Conservation (phyloP, 1,284 basidiomycete genomes). For the Sporisorium exsertum region DNA sequence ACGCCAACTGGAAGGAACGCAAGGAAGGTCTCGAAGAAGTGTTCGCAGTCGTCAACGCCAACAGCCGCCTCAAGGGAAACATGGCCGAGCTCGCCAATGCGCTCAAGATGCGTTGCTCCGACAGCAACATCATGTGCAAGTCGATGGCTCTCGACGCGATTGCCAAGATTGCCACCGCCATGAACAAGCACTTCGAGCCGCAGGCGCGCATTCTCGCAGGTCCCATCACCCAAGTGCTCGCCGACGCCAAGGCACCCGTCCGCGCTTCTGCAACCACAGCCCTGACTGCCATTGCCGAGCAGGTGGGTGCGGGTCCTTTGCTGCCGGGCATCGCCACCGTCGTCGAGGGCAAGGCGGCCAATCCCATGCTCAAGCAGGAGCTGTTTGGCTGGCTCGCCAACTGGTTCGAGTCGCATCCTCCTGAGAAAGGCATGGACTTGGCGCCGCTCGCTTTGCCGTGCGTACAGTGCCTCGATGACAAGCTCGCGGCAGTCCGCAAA, state of each 20-base stretch:
- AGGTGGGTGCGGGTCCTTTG: slow-evolving; percentile 85
- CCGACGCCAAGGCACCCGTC: slow-evolving; percentile 92
- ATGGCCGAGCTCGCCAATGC: slow-evolving; percentile 89
- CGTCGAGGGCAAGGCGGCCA: slow-evolving; percentile 79
- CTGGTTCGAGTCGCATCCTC: slow-evolving; percentile 79
- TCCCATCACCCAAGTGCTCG: slow-evolving; percentile 84
- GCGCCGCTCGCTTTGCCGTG: slow-evolving; percentile 78
- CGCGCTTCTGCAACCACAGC: slow-evolving; percentile 82
- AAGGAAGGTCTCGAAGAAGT: slow-evolving; percentile 93
- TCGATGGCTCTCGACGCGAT: slow-evolving; percentile 89
- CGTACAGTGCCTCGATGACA: slow-evolving; percentile 89
- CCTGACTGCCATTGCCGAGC: slow-evolving; percentile 84
- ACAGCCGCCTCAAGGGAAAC: slow-evolving; percentile 88
- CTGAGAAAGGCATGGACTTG: slow-evolving; percentile 76
- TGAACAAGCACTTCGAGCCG: slow-evolving; percentile 96
- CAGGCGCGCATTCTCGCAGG: slow-evolving; percentile 81
- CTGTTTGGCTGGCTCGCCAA: slow-evolving; percentile 86
- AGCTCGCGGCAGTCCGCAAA: slow-evolving; percentile 91
- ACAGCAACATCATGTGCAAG: slow-evolving; percentile 95
- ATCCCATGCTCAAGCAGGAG: slow-evolving; percentile 87
- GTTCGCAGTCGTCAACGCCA: slow-evolving; percentile 84
- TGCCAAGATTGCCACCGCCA: slow-evolving; percentile 86
- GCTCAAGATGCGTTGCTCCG: slow-evolving; percentile 86
- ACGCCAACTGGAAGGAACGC: slow-evolving; percentile 91
- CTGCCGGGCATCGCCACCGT: slow-evolving; percentile 81